Conservation (phyloP, 176 grass and related monocot species). For the Dendrocalamus sinicus region DNA sequence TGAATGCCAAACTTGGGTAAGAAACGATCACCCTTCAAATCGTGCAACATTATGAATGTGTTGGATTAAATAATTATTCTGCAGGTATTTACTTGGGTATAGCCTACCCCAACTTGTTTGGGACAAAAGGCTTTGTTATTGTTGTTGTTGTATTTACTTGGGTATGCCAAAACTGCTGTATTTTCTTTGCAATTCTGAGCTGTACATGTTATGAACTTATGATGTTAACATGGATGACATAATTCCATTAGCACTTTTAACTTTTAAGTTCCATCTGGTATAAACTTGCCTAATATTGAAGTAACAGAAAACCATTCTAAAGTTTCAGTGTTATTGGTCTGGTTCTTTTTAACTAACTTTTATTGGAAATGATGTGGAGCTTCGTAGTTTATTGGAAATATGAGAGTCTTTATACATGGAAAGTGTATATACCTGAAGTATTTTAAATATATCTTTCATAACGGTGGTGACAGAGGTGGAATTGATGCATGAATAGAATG, state of each 20-base stretch:
- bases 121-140: no score
- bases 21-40: conserved; percentile 29
- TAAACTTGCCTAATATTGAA: conserved; percentile 22
- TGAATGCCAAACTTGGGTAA: conserved; percentile 54
- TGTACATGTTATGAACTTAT: background rate
- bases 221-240: background rate
- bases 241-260: conserved; percentile 18
- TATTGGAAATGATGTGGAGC: conserved; percentile 13
- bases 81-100: conserved; percentile 3
- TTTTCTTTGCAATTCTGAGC: conserved; percentile 18
- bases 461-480: conserved; percentile 8
- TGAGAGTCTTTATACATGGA: background rate
- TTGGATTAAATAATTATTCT: conserved; percentile 36
- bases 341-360: conserved; percentile 12
- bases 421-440: conserved; percentile 24
- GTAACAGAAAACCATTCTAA: background rate
- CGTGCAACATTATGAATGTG: conserved; percentile 27
- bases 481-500: conserved; percentile 39
- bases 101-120: no score
- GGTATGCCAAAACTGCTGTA: conserved; percentile 1
- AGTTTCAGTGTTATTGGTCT: conserved; percentile 12
- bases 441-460: conserved; percentile 23
- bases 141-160: background rate
- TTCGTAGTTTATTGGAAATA: conserved; percentile 25
- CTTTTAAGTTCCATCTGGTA: conserved; percentile 4